Evolutionary conservation across 163 green algal genomes (phyloP).

Genomic region (Chlorella variabilis): DNA sequence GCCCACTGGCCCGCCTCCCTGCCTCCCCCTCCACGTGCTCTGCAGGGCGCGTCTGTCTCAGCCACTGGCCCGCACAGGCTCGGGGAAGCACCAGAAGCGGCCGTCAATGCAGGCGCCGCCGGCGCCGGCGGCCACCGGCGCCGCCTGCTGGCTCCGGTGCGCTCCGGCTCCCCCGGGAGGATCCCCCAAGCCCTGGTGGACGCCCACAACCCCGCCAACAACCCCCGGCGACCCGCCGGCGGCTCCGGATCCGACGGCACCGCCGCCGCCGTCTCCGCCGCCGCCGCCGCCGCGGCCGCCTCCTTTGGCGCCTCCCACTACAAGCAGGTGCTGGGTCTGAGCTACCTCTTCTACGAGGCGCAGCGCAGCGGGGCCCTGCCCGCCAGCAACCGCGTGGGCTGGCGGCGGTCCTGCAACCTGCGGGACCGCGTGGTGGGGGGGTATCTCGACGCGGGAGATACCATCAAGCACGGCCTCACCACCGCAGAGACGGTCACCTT

Average conservation of each 20-base stretch:
- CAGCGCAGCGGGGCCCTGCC: slow-evolving; percentile 72
- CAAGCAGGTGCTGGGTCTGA: slow-evolving; percentile 58
- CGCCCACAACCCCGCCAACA: background rate
- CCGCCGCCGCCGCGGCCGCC: background rate
- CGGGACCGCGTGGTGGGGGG: slow-evolving; percentile 24
- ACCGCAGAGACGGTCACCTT: background rate
- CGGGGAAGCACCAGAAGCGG: no score
- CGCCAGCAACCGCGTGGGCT: slow-evolving; percentile 52
- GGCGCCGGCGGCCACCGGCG: background rate
- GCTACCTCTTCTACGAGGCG: slow-evolving; percentile 79
- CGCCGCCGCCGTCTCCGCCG: background rate
- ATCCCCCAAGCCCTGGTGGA: background rate
- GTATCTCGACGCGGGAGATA: slow-evolving; percentile 54
- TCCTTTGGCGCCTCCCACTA: slow-evolving; percentile 10
- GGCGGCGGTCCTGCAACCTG: slow-evolving; percentile 63
- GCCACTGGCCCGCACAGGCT: no score
- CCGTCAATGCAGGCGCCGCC: no score
- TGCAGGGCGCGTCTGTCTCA: no score
- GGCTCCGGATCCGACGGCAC: background rate
- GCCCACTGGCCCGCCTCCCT: no score
- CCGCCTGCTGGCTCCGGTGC: background rate
- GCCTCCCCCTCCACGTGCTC: no score
- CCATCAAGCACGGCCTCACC: slow-evolving; percentile 50
- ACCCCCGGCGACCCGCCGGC: background rate
- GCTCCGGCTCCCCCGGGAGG: background rate